Base-by-base conservation (phyloP, 768 basidiomycete species). In the Xanthoconium purpureum region DNA sequence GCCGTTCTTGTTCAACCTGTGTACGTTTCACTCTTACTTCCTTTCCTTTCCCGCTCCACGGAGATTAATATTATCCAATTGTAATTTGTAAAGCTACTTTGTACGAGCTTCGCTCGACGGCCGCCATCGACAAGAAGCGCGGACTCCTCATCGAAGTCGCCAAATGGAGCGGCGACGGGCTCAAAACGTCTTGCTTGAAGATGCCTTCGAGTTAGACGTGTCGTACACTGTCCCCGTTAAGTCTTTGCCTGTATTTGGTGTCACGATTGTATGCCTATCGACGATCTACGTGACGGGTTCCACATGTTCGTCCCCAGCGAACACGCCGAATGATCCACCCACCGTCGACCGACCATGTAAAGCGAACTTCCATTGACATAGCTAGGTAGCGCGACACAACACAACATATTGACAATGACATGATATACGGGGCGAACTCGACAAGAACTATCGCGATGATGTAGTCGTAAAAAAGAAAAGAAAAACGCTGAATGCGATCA, bases 81-180 rank as follows among this genome's bases (percentile, higher is more conserved):
- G 24, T 24, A 24, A 24, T 24, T 24, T 24, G 24, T 24, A 24
- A 24, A 47, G 91, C 91, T 2, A 93, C 91, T 1, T 71, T 94
- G 29, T 93, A 93, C 62, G 91, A 94, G 66, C 80, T 94, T 46
- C 85, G 85, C 29, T 89, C 90, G 3, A 77, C 83, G 1, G 80
- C 82, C 1, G 86, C 88, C 3, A 77, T 83, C 52, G 86, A 89
- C 56, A 91, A 88, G 71, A 94, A 93, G 69, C 82, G 84, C 42
- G 81, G 83, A 24, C 74, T 93, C 33, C 74, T 93, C 30, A 61
- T 89, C 14, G 85, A 91, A 57, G 89, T 90, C 0, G 85, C 89
- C 14, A 88, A 88, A 66, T 92, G 89, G 89, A 89, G 88, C 57
- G 91, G 91, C 4, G 91, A 94, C 69, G 91, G 91, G 1, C 69